Conservation (phyloP, 1,284 basidiomycete species). For the Abortiporus biennis region DNA sequence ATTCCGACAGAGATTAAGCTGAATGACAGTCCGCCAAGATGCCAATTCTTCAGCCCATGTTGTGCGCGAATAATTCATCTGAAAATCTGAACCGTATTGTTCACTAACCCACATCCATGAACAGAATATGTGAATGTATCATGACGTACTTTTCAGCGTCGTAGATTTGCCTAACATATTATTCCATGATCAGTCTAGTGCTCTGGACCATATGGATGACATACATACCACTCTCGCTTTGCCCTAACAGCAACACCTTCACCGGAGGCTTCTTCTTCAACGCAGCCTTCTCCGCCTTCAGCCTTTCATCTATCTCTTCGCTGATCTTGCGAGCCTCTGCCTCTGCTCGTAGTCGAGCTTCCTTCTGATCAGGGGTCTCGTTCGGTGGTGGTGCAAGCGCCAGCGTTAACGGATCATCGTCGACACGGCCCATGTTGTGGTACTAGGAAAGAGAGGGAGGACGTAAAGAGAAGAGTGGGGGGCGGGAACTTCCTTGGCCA, state of each 20-base stretch:
- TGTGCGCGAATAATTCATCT: constrained; percentile 56
- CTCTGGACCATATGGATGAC: no score
- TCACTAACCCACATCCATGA: not conserved
- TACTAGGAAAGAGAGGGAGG: not conserved
- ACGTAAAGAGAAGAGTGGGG: not conserved
- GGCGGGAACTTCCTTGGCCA: no score
- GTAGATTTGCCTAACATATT: constrained; percentile 43
- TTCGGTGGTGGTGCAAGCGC: constrained; percentile 44
- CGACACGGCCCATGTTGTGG: constrained; percentile 23
- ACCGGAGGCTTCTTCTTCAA: constrained; percentile 46
- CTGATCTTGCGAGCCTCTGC: constrained; percentile 49
- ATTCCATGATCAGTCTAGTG: no score
- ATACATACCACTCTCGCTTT: constrained; percentile 65
- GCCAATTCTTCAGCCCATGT: constrained; percentile 64
- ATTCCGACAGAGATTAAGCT: constrained; percentile 69
- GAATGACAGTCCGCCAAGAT: constrained; percentile 70
- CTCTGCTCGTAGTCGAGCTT: constrained; percentile 39
- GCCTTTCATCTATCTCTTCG: constrained; percentile 57
- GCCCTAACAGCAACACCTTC: constrained; percentile 58
- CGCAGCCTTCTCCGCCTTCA: constrained; percentile 41
- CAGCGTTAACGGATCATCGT: constrained; percentile 45
- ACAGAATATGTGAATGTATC: not conserved
- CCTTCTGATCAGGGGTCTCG: constrained; percentile 38
- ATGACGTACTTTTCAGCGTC: constrained; percentile 40
- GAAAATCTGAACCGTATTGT: constrained; percentile 51